phyloP scores from a whole-genome alignment of 2,329 filamentous ascomycete species.

The Fusarium goolgardi region DNA sequence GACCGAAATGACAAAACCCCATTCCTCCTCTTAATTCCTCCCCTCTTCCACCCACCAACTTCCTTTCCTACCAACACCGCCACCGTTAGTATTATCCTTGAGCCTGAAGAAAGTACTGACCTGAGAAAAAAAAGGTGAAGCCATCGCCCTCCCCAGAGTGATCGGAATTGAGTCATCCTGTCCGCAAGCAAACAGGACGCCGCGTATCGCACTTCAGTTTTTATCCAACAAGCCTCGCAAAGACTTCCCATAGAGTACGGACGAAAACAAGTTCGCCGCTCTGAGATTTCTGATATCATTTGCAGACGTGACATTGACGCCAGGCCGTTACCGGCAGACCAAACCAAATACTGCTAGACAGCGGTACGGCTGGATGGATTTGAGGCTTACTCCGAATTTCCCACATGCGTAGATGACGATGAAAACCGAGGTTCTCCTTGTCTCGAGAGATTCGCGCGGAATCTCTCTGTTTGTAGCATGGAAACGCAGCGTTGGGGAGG shows the following conservation, averaged over 20 bases:
- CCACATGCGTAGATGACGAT: slow-evolving; percentile 74
- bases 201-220: slow-evolving; percentile 95
- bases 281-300: slow-evolving; percentile 94
- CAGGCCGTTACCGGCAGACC: slow-evolving; percentile 87
- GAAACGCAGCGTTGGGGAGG: slow-evolving; percentile 95
- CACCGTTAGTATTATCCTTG: slow-evolving; percentile 49
- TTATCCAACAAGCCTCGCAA: slow-evolving; percentile 85
- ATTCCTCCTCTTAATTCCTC: slow-evolving; percentile 21
- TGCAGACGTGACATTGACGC: slow-evolving; percentile 84
- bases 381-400: slow-evolving; percentile 99
- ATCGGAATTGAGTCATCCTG: slow-evolving; percentile 87
- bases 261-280: slow-evolving; percentile 47
- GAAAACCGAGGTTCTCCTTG: background rate
- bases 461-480: slow-evolving; percentile 84
- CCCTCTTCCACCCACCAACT: background rate
- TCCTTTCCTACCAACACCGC: slow-evolving; percentile 1
- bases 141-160: slow-evolving; percentile 84
- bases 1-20: slow-evolving; percentile 39
- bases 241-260: slow-evolving; percentile 82
- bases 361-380: slow-evolving; percentile 45
- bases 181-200: slow-evolving; percentile 62
- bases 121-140: slow-evolving; percentile 52
- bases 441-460: slow-evolving; percentile 33
- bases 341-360: slow-evolving; percentile 40
- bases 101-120: slow-evolving; percentile 41